Base-by-base conservation (phyloP, 345 rosid species). In the Tarenaya hassleriana region DNA sequence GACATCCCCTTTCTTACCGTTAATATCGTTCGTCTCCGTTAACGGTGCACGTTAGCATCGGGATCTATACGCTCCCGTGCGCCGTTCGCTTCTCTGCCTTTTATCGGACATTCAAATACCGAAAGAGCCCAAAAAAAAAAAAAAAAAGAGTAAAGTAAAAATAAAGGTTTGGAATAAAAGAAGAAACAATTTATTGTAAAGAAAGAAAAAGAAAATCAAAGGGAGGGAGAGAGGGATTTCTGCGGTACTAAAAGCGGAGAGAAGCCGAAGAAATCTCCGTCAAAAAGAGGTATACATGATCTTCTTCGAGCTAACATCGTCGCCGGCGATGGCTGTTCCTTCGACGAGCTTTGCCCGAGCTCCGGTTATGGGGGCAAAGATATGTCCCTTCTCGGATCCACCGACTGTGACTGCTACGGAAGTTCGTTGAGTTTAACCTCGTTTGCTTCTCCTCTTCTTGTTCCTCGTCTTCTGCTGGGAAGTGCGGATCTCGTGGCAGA, bases 251-350 rank as follows among this genome's bases (percentile, higher is more conserved):
- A 62, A 50, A 59, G 41, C 74, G 16, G 76, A 73, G 75, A 70
- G 71, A 70, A 74, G 50, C 70, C 67, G 70, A 71, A 74, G 73
- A 67, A 42, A 60, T 72, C 77, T 57, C 83, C 60, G 73, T 72
- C 76, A 57, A 63, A n/a, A 70, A 73, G 73, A 68, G 68, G 58
- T 72, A 65, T 39, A 19, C 33, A 39, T 16, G 19, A n/a, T 1
- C 16, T n/a, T 15, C 4, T 34, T 31, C 32, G 21, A 58, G 61
- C 56, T 53, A 24, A 34, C 55, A 34, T 52, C 72, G 69, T 60
- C 51, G 77, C 61, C 66, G 41, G 55, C 54, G 48, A 81, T 77
- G 92, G 75, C 69, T 61, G 64, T 60, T 61, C 52, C 69, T 61
- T 66, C 43, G 64, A 43, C 58, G 70, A 44, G 47, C 34, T 33